Evolutionary conservation across 2,329 filamentous ascomycete genomes (phyloP), one percentile per base, ranked within the genome.

Genomic region (Daldinia sp.): DNA sequence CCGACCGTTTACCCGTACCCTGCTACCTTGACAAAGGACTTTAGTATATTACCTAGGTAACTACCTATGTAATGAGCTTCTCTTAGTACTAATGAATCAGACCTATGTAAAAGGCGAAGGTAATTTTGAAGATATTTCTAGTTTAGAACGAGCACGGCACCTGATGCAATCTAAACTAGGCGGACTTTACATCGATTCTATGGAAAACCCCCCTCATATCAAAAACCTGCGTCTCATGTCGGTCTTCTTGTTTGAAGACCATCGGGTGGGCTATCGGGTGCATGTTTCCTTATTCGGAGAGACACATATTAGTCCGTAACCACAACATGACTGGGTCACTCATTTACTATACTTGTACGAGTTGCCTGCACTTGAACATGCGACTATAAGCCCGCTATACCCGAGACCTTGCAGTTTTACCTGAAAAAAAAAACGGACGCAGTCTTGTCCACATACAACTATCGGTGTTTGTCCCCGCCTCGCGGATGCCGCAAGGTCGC

Each of bases 381-480:
- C 60, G 9, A 64, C 51, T 26, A 30, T 44, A 18, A 30, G 37
- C 37, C 37, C 46, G n/a, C 20, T 4, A 41, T 54, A 59, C 46
- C 44, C 30, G 30, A 55, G 12, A 12, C 4, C 30, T 59, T 46
- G n/a, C 37, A 54, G 39, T 28, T 48, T 23, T 55, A 12, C 23
- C 18, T 10, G 13, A 6, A 39, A 18, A 18, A n/a, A 41, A 18
- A 23, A 41, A 30, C 51, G 26, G 54, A 63, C 30, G 48, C 33
- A 42, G 13, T 23, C 51, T 39, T 41, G 48, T 23, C 30, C 26
- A 51, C 42, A 63, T 37, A 26, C 18, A 53, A 12, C 15, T 30
- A 6, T n/a, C 12, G 18, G 35, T 18, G 41, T 6, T 44, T 44
- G 63, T 67, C 60, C 58, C 60, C 63, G 60, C 67, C 56, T 67